phyloP scores from a whole-genome alignment of 371 early-diverging fungal species.

The Rhizopus arrhizus region DNA sequence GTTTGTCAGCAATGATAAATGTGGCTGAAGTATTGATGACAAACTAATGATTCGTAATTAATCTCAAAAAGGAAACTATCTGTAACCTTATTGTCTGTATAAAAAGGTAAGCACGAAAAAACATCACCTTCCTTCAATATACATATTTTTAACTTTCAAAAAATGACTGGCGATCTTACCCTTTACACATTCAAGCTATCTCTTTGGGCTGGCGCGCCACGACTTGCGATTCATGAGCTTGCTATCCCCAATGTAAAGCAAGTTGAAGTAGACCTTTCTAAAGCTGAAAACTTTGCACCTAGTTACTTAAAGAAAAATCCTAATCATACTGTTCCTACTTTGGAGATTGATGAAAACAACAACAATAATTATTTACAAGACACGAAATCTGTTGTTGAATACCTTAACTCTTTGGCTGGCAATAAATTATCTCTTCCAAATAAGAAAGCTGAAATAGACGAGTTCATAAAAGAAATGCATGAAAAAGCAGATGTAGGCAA shows the following conservation, averaged over 20 bases:
- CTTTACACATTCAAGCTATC: constrained; percentile 41
- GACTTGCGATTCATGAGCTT: constrained; percentile 34
- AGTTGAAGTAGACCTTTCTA: constrained; percentile 36
- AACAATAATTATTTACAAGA: constrained; percentile 15
- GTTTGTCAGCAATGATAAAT: too few relatives aligned
- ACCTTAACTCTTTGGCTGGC: constrained; percentile 27
- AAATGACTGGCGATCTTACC: constrained; percentile 22
- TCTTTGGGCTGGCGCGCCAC: constrained; percentile 39
- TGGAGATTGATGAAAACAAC: constrained; percentile 28
- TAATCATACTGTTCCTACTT: constrained; percentile 38
- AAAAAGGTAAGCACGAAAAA: too few relatives aligned
- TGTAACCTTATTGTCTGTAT: too few relatives aligned
- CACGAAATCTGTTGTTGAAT: constrained; percentile 27
- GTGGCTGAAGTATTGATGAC: too few relatives aligned
- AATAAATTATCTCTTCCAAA: constrained; percentile 14
- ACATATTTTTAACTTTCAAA: too few relatives aligned
- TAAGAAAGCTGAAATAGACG: constrained; percentile 23
- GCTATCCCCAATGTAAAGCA: constrained; percentile 27
- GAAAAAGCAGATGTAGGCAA: constrained; percentile 38
- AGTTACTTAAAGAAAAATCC: constrained; percentile 36
- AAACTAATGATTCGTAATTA: too few relatives aligned
- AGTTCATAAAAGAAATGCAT: constrained; percentile 34
- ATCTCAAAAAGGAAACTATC: too few relatives aligned
- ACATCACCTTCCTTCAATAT: too few relatives aligned
- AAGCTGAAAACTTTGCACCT: constrained; percentile 43